These are phyloP conservation scores for Neonectria coccinea DNA, from an alignment of 2,329 filamentous ascomycete genomes.

Conservation along the genomic window DNA sequence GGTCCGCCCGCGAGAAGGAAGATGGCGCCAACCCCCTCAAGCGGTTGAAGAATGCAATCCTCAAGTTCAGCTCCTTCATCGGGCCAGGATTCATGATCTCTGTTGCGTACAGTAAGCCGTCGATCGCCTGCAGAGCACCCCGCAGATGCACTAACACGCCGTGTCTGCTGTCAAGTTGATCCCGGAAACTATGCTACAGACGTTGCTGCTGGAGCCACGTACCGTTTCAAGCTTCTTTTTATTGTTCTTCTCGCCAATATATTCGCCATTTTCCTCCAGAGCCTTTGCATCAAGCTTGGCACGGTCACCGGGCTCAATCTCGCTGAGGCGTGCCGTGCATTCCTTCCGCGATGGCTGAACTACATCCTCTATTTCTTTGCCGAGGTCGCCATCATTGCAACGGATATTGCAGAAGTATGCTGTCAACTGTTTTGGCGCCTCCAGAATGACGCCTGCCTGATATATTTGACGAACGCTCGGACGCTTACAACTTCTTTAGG, in stretches of 20 bases:
- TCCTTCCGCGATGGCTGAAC: constrained; percentile 75
- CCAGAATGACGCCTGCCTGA: background rate
- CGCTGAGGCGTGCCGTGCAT: constrained; percentile 73
- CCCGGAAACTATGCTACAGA: constrained; percentile 78
- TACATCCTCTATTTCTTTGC: constrained; percentile 71
- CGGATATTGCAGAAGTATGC: constrained; percentile 72
- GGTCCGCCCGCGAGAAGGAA: constrained; percentile 9
- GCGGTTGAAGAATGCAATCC: constrained; percentile 33
- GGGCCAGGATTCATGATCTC: constrained; percentile 76
- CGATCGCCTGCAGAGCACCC: background rate
- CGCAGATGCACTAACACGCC: constrained; percentile 17
- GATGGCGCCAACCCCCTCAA: constrained; percentile 19
- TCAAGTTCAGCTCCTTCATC: constrained; percentile 59
- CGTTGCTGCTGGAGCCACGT: constrained; percentile 74
- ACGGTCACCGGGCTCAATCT: constrained; percentile 76
- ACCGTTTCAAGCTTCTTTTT: constrained; percentile 74
- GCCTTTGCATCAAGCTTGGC: constrained; percentile 75
- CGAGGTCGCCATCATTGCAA: constrained; percentile 77
- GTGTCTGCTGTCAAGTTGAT: constrained; percentile 55
- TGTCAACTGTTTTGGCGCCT: background rate
- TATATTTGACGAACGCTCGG: no score
- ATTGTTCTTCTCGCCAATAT: constrained; percentile 76
- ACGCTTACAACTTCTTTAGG: constrained; percentile 48
- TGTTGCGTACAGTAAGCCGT: constrained; percentile 65
- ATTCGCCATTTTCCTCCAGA: constrained; percentile 78